These are phyloP conservation scores for Stagonosporopsis cucurbitacearum DNA, from an alignment of 2,329 filamentous ascomycete species.

Conservation along the genomic window DNA sequence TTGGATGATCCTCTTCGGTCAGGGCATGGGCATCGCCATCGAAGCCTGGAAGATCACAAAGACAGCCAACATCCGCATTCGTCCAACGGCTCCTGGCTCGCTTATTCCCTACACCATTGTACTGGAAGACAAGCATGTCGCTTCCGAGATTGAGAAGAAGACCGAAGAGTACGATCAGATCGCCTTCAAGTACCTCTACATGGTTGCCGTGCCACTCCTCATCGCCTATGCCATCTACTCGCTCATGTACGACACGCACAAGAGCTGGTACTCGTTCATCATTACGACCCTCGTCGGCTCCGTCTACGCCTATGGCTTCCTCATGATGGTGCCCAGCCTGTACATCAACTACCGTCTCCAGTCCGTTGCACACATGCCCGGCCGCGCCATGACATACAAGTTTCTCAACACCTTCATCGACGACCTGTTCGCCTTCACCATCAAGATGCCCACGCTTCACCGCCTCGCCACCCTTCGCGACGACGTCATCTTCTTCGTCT, in stretches of 20 bases:
- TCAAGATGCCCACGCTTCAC: conserved; percentile 98
- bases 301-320: conserved; percentile 96
- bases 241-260: conserved; percentile 90
- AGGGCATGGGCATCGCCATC: conserved; percentile 81
- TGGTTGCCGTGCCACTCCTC: conserved; percentile 85
- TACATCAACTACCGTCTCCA: conserved; percentile 99
- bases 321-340: conserved; percentile 97
- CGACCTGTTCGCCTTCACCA: conserved; percentile 97
- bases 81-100: conserved; percentile 70
- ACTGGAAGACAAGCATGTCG: conserved; percentile 96
- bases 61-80: conserved; percentile 84
- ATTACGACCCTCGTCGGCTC: conserved; percentile 94
- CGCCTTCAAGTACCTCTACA: conserved; percentile 97
- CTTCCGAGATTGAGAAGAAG: conserved; percentile 94
- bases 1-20: conserved; percentile 97
- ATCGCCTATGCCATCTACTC: conserved; percentile 91
- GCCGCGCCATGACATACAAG: conserved; percentile 96
- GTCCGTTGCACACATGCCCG: conserved; percentile 93
- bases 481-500: conserved; percentile 98
- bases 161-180: conserved; percentile 98
- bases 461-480: conserved; percentile 90
- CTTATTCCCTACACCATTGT: conserved; percentile 78
- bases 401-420: conserved; percentile 99
- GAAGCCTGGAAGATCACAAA: conserved; percentile 97
- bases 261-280: conserved; percentile 97